Conservation (phyloP, 495 filamentous ascomycete genomes). For the Geoglossum glabrum region DNA sequence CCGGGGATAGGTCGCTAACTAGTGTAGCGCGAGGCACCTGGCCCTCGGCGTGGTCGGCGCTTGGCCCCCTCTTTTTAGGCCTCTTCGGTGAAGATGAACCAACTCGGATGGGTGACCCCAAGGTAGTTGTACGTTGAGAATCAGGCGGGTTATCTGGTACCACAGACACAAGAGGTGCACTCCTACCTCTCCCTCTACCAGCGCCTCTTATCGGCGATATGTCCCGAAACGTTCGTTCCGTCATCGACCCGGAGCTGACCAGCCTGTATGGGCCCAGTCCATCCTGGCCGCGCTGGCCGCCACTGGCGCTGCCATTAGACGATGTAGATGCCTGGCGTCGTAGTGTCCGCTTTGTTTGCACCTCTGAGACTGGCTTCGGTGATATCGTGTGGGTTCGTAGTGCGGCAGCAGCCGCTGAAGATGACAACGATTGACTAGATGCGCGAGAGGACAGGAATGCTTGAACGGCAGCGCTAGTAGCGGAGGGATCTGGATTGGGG, state of each 20-base stretch:
- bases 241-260: constrained; percentile 64
- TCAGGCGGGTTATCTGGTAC: constrained; percentile 17
- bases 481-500: constrained; percentile 42
- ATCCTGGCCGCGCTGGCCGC: constrained; percentile 21
- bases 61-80: constrained; percentile 21
- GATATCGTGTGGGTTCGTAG: constrained; percentile 54
- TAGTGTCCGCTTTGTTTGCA: constrained; percentile 70
- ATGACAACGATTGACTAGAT: constrained; percentile 47
- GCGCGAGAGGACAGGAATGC: constrained; percentile 54
- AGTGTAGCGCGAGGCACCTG: background rate
- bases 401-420: constrained; percentile 68
- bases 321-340: constrained; percentile 50
- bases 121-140: constrained; percentile 29
- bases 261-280: constrained; percentile 34
- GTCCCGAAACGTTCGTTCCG: constrained; percentile 61
- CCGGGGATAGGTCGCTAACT: constrained; percentile 12
- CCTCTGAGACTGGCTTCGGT: constrained; percentile 56
- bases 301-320: constrained; percentile 33
- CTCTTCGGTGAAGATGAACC: constrained; percentile 25
- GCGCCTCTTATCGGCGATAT: constrained; percentile 36
- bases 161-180: constrained; percentile 54
- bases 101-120: constrained; percentile 30
- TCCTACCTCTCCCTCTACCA: constrained; percentile 21
- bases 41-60: constrained; percentile 23
- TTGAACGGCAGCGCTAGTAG: constrained; percentile 54